phyloP scores from a whole-genome alignment of 225 moss, liverwort and hornwort genomes.

The Marchantia paleacea region DNA sequence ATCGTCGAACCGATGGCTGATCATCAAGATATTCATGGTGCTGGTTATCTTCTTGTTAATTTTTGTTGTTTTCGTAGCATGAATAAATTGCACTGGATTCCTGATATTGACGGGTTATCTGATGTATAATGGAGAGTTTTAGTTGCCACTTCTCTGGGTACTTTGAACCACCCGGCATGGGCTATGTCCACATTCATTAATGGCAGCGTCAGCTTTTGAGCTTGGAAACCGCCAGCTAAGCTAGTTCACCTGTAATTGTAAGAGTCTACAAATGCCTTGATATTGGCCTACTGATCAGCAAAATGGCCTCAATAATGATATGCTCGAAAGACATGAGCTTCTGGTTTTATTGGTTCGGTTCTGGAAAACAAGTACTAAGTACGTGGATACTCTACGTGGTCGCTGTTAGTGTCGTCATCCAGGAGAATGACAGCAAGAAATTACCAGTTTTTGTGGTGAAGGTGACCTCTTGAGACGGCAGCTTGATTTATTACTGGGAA shows the following conservation, averaged over 20 bases:
- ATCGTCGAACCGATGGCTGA: slow-evolving; percentile 94
- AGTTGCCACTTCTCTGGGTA: slow-evolving; percentile 22
- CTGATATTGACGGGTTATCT: slow-evolving; percentile 18
- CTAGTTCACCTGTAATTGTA: slow-evolving; percentile 18
- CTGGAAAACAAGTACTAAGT: slow-evolving; percentile 6
- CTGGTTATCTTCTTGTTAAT: slow-evolving; percentile 87
- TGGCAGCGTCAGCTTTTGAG: slow-evolving; percentile 17
- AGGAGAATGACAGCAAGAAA: background rate
- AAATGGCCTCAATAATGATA: slow-evolving; percentile 18
- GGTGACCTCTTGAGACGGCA: background rate
- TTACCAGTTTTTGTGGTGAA: background rate
- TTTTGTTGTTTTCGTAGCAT: slow-evolving; percentile 90
- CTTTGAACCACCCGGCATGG: slow-evolving; percentile 17
- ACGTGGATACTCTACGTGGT: background rate
- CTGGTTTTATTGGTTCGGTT: background rate
- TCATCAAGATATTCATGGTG: slow-evolving; percentile 93
- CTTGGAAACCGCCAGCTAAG: slow-evolving; percentile 19
- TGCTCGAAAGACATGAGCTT: slow-evolving; percentile 15
- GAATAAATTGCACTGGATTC: slow-evolving; percentile 23
- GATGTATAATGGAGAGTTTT: slow-evolving; percentile 32
- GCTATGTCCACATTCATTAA: slow-evolving; percentile 19
- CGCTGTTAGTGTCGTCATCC: background rate
- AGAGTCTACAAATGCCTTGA: slow-evolving; percentile 10
- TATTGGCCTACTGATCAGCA: slow-evolving; percentile 17
- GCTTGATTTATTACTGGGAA: background rate